Evolutionary conservation across 148 eudicot genomes (phyloP).

Genomic region (Vaccinium darrowii): DNA sequence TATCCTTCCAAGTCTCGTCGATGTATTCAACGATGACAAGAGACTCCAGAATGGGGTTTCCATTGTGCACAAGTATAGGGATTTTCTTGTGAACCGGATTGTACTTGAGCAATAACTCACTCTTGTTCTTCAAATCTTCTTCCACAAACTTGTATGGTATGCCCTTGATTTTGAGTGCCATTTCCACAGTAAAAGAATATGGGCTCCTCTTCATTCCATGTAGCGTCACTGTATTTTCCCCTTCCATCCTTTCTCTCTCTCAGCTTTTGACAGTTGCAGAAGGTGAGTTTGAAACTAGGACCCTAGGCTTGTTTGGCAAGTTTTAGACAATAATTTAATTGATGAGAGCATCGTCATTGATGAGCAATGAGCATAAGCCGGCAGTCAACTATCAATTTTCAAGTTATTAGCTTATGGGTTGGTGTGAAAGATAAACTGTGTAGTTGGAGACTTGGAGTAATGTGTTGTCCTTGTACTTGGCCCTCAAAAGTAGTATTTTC

Average conservation of each 20-base stretch:
- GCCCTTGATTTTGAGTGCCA: slow-evolving; percentile 48
- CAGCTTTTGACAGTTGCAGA: background rate
- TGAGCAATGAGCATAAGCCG: background rate
- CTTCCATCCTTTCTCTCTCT: slow-evolving; percentile 14
- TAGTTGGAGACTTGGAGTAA: background rate
- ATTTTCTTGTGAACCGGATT: slow-evolving; percentile 22
- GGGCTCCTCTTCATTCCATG: slow-evolving; percentile 43
- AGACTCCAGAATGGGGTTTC: slow-evolving; percentile 14
- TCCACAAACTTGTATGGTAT: slow-evolving; percentile 39
- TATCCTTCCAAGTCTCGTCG: slow-evolving; percentile 19
- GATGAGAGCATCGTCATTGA: background rate
- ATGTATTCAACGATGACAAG: slow-evolving; percentile 16
- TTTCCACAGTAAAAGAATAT: slow-evolving; percentile 31
- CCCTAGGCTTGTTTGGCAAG: background rate
- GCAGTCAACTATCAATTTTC: background rate
- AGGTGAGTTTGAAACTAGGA: background rate
- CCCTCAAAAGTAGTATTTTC: background rate
- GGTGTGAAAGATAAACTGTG: background rate
- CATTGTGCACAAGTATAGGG: background rate
- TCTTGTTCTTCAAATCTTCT: slow-evolving; percentile 41
- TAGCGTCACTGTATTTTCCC: slow-evolving; percentile 25
- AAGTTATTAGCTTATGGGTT: background rate
- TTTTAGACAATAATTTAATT: background rate
- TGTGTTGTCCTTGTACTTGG: background rate
- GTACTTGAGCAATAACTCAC: slow-evolving; percentile 23